Evolutionary conservation across 257 asterid genomes (phyloP), one percentile per base, ranked within the genome.

Genomic region (Eucommia ulmoides): DNA sequence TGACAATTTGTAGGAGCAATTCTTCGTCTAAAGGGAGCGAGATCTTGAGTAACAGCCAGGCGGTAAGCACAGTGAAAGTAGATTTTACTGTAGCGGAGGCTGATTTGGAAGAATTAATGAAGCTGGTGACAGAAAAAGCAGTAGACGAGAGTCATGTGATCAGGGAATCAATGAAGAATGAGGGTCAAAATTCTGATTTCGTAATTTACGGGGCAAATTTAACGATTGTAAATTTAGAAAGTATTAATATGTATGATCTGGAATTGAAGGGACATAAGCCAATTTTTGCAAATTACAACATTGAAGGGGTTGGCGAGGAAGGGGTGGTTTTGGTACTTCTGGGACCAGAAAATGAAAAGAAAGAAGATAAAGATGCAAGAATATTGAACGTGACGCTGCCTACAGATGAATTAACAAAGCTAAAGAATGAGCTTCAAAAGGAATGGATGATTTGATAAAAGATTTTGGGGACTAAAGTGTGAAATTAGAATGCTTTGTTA

Each of bases 221-320:
- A 0, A 77, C 94, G 3, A 79, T 85, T 62, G 67, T 82, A 5
- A 52, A 82, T 51, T 41, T 71, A 65, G 92, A 75, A 55, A 74
- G 62, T 11, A 55, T 62, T 61, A 51, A 64, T n/a, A 23, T 85
- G 7, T 65, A 76, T 42, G 85, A 60, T 59, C 41, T 82, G 52
- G 58, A 61, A 54, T 16, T 85, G 33, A 62, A 58, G 11, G 82
- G 82, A 20, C 33, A 26, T 0, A 49, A 55, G n/a, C 82, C 94
- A 49, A 25, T 64, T 24, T 68, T 45, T 19, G 88, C 77, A 1
- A 57, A 59, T 24, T 23, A 62, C 42, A 62, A 70, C 54, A 38
- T 82, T 12, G 59, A 53, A 19, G 96, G 93, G 20, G 79, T 74
- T 21, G 93, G 94, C 0, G 92, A 82, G 19, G 74, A 58, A 26